phyloP scores from a whole-genome alignment of 1,284 basidiomycete species.

The Ceratorhiza oryzae-sativae region DNA sequence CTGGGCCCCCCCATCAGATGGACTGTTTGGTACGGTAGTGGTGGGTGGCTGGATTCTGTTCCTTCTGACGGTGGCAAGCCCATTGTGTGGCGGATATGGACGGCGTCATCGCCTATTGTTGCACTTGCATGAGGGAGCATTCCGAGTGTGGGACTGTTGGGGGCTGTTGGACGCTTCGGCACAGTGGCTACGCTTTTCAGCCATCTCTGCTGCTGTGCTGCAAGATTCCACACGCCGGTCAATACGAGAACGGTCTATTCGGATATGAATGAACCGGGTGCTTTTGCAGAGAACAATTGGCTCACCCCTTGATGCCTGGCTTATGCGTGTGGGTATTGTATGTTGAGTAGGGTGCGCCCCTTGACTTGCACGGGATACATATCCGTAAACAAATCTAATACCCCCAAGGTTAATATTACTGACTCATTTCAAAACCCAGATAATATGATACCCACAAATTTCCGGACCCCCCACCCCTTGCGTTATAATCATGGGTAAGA shows the following conservation, averaged over 20 bases:
- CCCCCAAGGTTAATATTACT: no score
- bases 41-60: background rate
- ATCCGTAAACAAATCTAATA: background rate
- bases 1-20: background rate
- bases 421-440: no score
- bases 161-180: background rate
- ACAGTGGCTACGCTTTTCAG: background rate
- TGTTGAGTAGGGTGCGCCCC: background rate
- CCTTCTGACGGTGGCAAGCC: constrained; percentile 1
- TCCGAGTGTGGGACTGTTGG: background rate
- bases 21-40: background rate
- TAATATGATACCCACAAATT: no score
- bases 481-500: no score
- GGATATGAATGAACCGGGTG: background rate
- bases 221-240: no score
- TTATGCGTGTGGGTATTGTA: background rate
- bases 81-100: background rate
- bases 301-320: background rate
- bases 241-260: background rate
- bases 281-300: background rate
- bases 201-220: background rate
- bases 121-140: background rate
- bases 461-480: no score
- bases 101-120: background rate
- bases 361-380: background rate